These are phyloP conservation scores for Candida vaughaniae DNA, from an alignment of 805 yeast species.

Conservation along the genomic window DNA sequence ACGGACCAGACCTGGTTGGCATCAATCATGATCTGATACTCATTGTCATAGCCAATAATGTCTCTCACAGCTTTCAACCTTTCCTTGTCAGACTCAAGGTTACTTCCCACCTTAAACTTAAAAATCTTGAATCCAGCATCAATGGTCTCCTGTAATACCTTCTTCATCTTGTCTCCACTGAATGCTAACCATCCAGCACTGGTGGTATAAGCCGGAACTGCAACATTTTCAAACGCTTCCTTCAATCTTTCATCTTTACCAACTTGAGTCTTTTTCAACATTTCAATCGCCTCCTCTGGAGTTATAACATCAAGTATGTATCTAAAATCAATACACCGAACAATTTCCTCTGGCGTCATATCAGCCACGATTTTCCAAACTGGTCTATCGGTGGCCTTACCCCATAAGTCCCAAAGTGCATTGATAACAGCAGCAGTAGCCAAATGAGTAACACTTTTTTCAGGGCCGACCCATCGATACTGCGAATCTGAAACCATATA, in stretches of 20 bases:
- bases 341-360: slow-evolving; percentile 41
- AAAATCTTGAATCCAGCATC: slow-evolving; percentile 38
- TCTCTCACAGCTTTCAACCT: slow-evolving; percentile 38
- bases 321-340: slow-evolving; percentile 39
- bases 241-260: slow-evolving; percentile 24
- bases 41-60: slow-evolving; percentile 37
- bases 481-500: slow-evolving; percentile 39
- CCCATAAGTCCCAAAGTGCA: slow-evolving; percentile 46
- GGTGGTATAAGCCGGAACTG: slow-evolving; percentile 47
- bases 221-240: slow-evolving; percentile 26
- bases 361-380: slow-evolving; percentile 44
- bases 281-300: slow-evolving; percentile 38
- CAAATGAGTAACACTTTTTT: slow-evolving; percentile 41
- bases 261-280: slow-evolving; percentile 24
- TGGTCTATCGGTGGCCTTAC: slow-evolving; percentile 34
- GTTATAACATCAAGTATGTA: slow-evolving; percentile 43
- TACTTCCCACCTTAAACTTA: slow-evolving; percentile 43
- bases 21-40: slow-evolving; percentile 15
- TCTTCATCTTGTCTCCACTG: slow-evolving; percentile 39
- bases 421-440: slow-evolving; percentile 42
- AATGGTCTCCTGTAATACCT: slow-evolving; percentile 23
- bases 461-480: slow-evolving; percentile 47
- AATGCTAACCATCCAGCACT: slow-evolving; percentile 47
- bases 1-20: slow-evolving; percentile 17
- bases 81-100: slow-evolving; percentile 30